Percentiles rank a stretch among this genome's conserved stretches.
Evolutionary conservation across 2,329 filamentous ascomycete genomes (phyloP).

Genomic region (Aspergillus brunneoviolaceus): DNA sequence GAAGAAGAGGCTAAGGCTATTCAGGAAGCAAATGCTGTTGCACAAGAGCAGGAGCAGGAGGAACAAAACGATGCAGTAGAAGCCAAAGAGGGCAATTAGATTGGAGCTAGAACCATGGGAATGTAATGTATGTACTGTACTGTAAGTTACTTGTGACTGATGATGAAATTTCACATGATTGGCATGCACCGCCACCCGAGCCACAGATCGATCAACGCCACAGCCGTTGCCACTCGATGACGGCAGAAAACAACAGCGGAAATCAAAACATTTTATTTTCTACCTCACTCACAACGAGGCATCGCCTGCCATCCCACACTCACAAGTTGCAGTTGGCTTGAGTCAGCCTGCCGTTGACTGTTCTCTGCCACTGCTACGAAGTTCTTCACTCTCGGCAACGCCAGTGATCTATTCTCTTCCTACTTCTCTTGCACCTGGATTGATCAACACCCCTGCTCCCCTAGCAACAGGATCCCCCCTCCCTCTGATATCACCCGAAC

Average conservation of each 20-base stretch:
- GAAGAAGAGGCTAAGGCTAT: background rate
- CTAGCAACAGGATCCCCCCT: slow-evolving; percentile 9
- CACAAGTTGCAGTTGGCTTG: background rate
- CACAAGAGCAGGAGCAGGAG: background rate
- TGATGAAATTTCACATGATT: background rate
- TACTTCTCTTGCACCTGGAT: background rate
- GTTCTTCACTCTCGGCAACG: background rate
- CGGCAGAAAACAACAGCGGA: slow-evolving; percentile 20
- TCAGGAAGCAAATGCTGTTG: background rate
- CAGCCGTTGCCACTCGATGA: slow-evolving; percentile 26
- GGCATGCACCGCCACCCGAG: slow-evolving; percentile 14
- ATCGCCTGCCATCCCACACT: background rate
- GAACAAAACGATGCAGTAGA: background rate
- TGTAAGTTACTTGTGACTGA: too few relatives aligned
- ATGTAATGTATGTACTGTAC: too few relatives aligned
- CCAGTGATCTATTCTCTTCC: background rate
- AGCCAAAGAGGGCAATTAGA: background rate
- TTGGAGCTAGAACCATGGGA: background rate
- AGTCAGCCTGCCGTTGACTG: background rate
- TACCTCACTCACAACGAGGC: background rate
- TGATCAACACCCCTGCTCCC: slow-evolving; percentile 1
- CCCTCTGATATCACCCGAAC: slow-evolving; percentile 10
- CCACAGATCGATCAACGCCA: slow-evolving; percentile 7
- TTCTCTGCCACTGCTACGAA: background rate
- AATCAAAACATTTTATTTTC: slow-evolving; percentile 16